phyloP scores from a whole-genome alignment of 1,284 basidiomycete genomes.

The Clitocybe nebularis region DNA sequence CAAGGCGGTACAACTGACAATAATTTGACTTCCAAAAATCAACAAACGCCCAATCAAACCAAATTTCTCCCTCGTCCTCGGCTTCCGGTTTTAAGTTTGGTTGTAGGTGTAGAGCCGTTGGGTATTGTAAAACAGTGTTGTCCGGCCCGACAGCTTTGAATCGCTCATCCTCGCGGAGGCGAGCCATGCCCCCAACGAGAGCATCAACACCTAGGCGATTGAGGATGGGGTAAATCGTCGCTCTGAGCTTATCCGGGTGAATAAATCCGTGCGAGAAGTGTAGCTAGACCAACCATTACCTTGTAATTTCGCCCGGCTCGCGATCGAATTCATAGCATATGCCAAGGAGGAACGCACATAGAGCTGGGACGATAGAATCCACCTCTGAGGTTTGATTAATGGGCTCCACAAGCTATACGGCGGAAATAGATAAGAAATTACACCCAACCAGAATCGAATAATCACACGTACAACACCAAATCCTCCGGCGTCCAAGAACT shows the following conservation, averaged over 20 bases:
- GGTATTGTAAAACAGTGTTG: constrained; percentile 51
- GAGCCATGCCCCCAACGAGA: constrained; percentile 82
- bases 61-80: constrained; percentile 79
- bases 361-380: constrained; percentile 85
- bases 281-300: constrained; percentile 36
- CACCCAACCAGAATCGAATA: neutral
- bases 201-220: constrained; percentile 83
- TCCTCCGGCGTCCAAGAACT: constrained; percentile 89
- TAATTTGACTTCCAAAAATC: constrained; percentile 99
- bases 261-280: constrained; percentile 2
- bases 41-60: constrained; percentile 99
- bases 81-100: constrained; percentile 33
- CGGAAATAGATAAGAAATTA: constrained; percentile 5
- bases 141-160: constrained; percentile 91
- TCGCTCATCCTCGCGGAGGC: constrained; percentile 86
- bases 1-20: constrained; percentile 59
- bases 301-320: constrained; percentile 87
- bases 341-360: constrained; percentile 91
- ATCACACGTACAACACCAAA: constrained; percentile 80
- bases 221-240: constrained; percentile 85
- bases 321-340: constrained; percentile 94
- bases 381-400: constrained; percentile 87
- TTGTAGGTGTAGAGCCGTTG: constrained; percentile 33
- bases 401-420: constrained; percentile 80
- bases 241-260: constrained; percentile 34